A percentile compares a stretch with the other conserved stretches of the same genome.
Conservation (phyloP, 2,329 filamentous ascomycete species). For the Dactylella cylindrospora region DNA sequence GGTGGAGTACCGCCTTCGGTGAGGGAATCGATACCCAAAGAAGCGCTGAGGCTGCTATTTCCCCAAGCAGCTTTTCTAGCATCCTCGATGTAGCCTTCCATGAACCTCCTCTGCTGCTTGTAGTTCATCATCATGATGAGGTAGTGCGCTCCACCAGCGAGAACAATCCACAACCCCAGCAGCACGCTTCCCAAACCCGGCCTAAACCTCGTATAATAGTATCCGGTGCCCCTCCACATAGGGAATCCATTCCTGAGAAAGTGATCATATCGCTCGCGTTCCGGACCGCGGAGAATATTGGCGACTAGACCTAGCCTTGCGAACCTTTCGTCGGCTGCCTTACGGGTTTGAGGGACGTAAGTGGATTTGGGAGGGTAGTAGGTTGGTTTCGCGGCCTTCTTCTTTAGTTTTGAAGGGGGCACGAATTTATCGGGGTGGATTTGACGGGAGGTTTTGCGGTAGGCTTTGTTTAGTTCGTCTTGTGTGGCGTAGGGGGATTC, state of each 20-base stretch:
- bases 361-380: slow-evolving; percentile 64
- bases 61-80: slow-evolving; percentile 89
- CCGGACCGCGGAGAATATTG: slow-evolving; percentile 78
- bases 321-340: slow-evolving; percentile 79
- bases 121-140: slow-evolving; percentile 79
- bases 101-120: slow-evolving; percentile 87
- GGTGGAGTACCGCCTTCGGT: slow-evolving; percentile 24
- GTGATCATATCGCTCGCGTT: slow-evolving; percentile 87
- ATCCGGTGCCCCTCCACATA: slow-evolving; percentile 93
- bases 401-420: slow-evolving; percentile 55
- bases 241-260: slow-evolving; percentile 93
- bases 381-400: slow-evolving; percentile 57
- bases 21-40: slow-evolving; percentile 19
- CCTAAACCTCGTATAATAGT: slow-evolving; percentile 94
- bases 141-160: slow-evolving; percentile 86
- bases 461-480: slow-evolving; percentile 90
- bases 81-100: slow-evolving; percentile 86
- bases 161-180: slow-evolving; percentile 74
- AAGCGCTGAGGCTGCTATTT: slow-evolving; percentile 55
- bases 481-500: slow-evolving; percentile 67
- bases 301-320: slow-evolving; percentile 80
- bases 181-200: slow-evolving; percentile 86
- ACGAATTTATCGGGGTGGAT: slow-evolving; percentile 96
- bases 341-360: slow-evolving; percentile 68
- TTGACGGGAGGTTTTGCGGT: slow-evolving; percentile 78